Evolutionary conservation across 2,329 filamentous ascomycete species (phyloP).

Genomic region (Chlorencoelia australis): DNA sequence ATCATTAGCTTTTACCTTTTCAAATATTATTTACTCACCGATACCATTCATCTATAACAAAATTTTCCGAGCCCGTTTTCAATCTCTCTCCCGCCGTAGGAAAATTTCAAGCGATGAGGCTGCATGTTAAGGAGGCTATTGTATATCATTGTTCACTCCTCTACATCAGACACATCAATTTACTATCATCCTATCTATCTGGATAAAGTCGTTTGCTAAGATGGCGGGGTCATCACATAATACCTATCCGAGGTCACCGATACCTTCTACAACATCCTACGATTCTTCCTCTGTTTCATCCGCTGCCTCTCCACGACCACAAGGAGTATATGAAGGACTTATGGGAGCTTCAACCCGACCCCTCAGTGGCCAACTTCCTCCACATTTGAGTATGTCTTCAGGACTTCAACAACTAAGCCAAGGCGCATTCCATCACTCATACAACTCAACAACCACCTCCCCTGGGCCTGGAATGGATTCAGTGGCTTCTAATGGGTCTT

Average conservation of each 20-base stretch:
- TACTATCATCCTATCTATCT: conserved; percentile 11
- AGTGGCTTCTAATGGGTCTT: conserved; percentile 48
- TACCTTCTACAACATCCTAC: conserved; percentile 50
- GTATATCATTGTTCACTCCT: too few species aligned
- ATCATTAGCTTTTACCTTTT: too few species aligned
- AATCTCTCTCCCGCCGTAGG: too few species aligned
- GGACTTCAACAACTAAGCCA: conserved; percentile 31
- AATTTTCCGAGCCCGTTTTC: too few species aligned
- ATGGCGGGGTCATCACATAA: conserved; percentile 50
- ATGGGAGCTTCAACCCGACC: conserved; percentile 43
- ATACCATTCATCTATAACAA: too few species aligned
- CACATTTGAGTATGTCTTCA: conserved; percentile 43
- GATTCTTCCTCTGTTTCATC: conserved; percentile 55
- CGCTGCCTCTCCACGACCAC: conserved; percentile 47
- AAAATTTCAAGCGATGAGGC: too few species aligned
- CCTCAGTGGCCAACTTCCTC: conserved; percentile 39
- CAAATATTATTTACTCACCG: too few species aligned
- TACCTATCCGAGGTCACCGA: conserved; percentile 50
- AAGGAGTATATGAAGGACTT: conserved; percentile 42
- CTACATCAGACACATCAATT: too few species aligned
- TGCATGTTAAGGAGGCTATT: too few species aligned
- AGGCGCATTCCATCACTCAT: conserved; percentile 22
- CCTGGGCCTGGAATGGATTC: conserved; percentile 45
- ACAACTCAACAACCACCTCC: conserved; percentile 21
- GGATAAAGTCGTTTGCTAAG: conserved; percentile 15